Percentiles rank a stretch among this genome's conserved stretches.
Conservation (phyloP, 495 filamentous ascomycete species). For the Alectoria sarmentosa region DNA sequence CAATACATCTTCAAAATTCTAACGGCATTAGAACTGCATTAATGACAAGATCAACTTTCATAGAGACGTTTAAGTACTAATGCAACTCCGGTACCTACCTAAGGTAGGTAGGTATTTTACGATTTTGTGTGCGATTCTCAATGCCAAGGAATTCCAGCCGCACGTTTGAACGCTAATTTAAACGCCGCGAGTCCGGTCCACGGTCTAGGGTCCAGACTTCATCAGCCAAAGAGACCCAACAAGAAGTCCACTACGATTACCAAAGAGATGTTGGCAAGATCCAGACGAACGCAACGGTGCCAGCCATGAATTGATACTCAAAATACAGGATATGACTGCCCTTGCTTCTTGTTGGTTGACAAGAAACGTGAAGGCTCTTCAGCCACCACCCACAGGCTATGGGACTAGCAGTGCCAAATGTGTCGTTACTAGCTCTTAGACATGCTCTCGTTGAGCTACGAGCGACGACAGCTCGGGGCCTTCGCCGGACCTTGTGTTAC, state of each 20-base stretch:
- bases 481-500: background rate
- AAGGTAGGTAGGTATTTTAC: no score
- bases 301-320: background rate
- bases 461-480: background rate
- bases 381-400: background rate
- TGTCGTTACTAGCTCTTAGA: constrained; percentile 4
- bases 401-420: background rate
- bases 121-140: no score
- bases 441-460: constrained; percentile 6
- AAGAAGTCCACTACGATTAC: background rate
- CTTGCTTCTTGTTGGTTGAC: background rate
- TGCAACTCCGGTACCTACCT: no score
- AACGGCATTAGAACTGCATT: no score
- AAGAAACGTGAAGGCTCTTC: background rate
- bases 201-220: no score
- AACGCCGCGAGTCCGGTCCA: background rate
- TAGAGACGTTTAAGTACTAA: no score
- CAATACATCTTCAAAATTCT: no score
- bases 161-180: no score
- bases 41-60: no score
- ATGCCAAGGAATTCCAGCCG: no score
- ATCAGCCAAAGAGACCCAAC: no score
- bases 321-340: background rate
- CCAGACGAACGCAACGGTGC: background rate
- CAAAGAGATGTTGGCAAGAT: background rate